Percentiles rank a stretch among this genome's conserved stretches.
These are phyloP conservation scores for Taxillus chinensis DNA, from an alignment of 164 flowering plant species.

Conservation along the genomic window DNA sequence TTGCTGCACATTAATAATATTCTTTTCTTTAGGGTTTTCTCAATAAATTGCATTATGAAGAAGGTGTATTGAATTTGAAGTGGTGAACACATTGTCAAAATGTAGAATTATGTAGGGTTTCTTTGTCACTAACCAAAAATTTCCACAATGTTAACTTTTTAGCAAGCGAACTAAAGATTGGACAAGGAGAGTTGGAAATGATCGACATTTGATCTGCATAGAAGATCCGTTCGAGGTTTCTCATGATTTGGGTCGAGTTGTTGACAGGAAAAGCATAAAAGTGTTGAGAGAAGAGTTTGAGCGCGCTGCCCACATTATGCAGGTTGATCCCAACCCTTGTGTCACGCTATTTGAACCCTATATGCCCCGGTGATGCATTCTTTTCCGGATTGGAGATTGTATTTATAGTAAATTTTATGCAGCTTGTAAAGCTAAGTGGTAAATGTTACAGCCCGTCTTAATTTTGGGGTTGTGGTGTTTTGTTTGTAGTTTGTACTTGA, in stretches of 20 bases:
- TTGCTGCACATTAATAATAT: too few relatives aligned
- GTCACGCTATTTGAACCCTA: conserved; percentile 71
- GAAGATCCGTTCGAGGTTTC: conserved; percentile 86
- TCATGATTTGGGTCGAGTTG: conserved; percentile 94
- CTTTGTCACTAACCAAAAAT: background rate
- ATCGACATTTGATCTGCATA: conserved; percentile 90
- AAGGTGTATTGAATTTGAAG: too few relatives aligned
- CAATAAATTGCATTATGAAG: too few relatives aligned
- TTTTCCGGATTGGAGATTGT: background rate
- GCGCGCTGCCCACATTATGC: conserved; percentile 80
- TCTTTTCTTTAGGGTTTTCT: too few relatives aligned
- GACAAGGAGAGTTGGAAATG: conserved; percentile 89
- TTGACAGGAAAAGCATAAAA: conserved; percentile 72
- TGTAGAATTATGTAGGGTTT: background rate
- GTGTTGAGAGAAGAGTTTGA: conserved; percentile 82
- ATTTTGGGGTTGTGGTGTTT: background rate
- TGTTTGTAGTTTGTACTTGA: background rate
- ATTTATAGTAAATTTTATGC: conserved; percentile 7
- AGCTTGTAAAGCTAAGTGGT: conserved; percentile 8
- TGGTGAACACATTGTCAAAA: too few relatives aligned
- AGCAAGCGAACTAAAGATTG: conserved; percentile 85
- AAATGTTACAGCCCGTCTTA: too few relatives aligned
- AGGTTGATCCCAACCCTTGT: conserved; percentile 63
- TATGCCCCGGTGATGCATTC: conserved; percentile 17
- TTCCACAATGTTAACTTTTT: background rate